Percentiles rank a stretch among this genome's conserved stretches.
These are phyloP conservation scores for Beauveria asiatica DNA, from an alignment of 2,329 filamentous ascomycete genomes.

Conservation along the genomic window DNA sequence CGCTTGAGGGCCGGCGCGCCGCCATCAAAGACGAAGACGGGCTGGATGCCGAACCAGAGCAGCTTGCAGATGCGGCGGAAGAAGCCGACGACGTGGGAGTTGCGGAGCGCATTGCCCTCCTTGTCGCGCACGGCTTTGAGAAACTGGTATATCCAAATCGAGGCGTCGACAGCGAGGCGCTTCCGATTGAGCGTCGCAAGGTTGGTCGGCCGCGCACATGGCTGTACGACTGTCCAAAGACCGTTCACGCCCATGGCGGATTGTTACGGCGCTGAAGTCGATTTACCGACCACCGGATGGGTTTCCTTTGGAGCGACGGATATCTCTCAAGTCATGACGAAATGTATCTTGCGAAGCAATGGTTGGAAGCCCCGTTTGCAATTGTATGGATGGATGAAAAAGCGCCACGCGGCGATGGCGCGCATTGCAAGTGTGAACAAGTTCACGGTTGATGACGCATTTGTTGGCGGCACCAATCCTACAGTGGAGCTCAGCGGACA, in stretches of 20 bases:
- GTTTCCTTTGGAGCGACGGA: not conserved
- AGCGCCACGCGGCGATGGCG: not conserved
- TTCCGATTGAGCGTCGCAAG: conserved; percentile 94
- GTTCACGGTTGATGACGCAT: conserved; percentile 13
- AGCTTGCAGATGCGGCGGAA: conserved; percentile 98
- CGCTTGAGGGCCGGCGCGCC: conserved; percentile 86
- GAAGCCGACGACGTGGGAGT: conserved; percentile 94
- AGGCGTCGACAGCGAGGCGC: conserved; percentile 92
- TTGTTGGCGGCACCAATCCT: not conserved
- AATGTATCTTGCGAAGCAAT: not conserved
- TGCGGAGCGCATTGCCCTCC: conserved; percentile 91
- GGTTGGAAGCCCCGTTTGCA: not conserved
- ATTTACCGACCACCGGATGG: not conserved
- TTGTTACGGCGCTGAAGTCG: not conserved
- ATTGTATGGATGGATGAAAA: not conserved
- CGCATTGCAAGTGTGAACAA: not conserved
- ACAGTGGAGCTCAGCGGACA: conserved; percentile 2
- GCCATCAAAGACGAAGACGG: conserved; percentile 96
- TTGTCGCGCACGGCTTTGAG: conserved; percentile 98
- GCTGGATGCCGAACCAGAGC: conserved; percentile 90
- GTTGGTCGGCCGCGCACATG: conserved; percentile 90
- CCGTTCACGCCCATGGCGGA: conserved; percentile 92
- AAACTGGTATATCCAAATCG: conserved; percentile 99
- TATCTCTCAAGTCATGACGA: conserved; percentile 4
- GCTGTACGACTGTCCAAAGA: conserved; percentile 93